Percentiles rank a stretch among this genome's conserved stretches.
phyloP scores from a whole-genome alignment of 345 rosid species.

The Eucalyptus pauciflora region DNA sequence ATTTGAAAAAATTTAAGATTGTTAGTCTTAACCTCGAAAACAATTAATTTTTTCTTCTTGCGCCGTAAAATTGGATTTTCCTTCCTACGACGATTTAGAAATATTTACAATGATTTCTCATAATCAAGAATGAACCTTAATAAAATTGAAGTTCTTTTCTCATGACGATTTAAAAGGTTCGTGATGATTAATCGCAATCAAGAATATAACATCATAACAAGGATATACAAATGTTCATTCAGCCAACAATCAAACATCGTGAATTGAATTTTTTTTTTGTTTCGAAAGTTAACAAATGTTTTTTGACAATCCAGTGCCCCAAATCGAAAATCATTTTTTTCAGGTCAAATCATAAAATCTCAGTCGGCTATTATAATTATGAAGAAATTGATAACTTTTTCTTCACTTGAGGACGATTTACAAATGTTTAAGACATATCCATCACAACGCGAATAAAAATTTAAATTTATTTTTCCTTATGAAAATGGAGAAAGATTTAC shows the following conservation, averaged over 20 bases:
- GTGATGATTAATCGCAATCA: accelerated
- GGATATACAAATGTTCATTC: accelerated
- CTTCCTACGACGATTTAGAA: accelerated
- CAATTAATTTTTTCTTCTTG: accelerated
- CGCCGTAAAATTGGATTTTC: accelerated
- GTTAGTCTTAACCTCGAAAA: neutral
- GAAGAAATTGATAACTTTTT: neutral
- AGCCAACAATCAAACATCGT: accelerated
- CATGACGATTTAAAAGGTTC: neutral
- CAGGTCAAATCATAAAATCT: neutral
- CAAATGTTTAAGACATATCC: neutral
- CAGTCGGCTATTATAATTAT: neutral
- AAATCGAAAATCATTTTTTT: neutral
- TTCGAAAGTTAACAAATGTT: neutral
- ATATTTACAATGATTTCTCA: neutral
- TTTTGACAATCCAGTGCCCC: neutral
- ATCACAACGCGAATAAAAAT: neutral
- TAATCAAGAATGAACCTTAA: neutral
- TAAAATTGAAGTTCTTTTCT: neutral
- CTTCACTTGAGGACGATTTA: neutral
- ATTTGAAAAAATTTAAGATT: neutral
- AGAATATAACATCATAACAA: neutral
- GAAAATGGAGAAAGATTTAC: neutral
- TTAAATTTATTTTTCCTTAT: neutral
- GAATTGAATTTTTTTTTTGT: too few species aligned